Base-by-base conservation (phyloP, 208 protist species). In the Crithidia fasciculata region DNA sequence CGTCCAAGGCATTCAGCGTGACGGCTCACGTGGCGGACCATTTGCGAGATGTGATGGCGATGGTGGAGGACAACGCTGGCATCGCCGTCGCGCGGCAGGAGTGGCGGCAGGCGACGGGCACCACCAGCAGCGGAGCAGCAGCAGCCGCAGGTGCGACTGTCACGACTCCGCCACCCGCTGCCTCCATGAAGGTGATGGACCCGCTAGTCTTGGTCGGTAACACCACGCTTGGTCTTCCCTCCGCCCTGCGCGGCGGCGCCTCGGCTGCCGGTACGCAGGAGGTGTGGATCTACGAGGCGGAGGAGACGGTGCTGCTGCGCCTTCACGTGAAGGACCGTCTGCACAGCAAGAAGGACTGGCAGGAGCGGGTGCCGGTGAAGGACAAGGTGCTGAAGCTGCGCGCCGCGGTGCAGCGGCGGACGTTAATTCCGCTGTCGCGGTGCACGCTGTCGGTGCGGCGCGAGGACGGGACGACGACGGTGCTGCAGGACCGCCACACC, bases 381-480 rank as follows among this genome's bases (percentile, higher is more conserved):
- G 92, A 97, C 49, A 94, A 91, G 76, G 83, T 97, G 9, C 68
- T 97, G 39, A 82, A 81, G 58, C 66, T 97, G 44, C 88, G 92
- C 9, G 86, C 90, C 5, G 75, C 81, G 10, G 92, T 94, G 44
- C 92, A 97, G 70, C 83, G 83, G 15, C 76, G 76, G 43, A 97
- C 92, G 44, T 78, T 93, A 56, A 97, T 97, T 61, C 92, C 92
- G 2, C 82, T 97, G 43, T 91, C 90, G 2, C 88, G 92, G 4
- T 94, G 89, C 78, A 80, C 82, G 13, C 73, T 97, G 55, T 71
- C 66, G 4, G 69, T 83, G 15, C 68, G 56, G 52, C 59, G 55
- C 19, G 72, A 44, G 8, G 76, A 77, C 39, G 63, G 71, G 6
- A 16, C 56, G 41, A 52, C 68, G 2, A 28, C 67, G 13, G 73